Evolutionary conservation across 495 filamentous ascomycete genomes (phyloP).

Genomic region (Astrothelium macrocarpum): DNA sequence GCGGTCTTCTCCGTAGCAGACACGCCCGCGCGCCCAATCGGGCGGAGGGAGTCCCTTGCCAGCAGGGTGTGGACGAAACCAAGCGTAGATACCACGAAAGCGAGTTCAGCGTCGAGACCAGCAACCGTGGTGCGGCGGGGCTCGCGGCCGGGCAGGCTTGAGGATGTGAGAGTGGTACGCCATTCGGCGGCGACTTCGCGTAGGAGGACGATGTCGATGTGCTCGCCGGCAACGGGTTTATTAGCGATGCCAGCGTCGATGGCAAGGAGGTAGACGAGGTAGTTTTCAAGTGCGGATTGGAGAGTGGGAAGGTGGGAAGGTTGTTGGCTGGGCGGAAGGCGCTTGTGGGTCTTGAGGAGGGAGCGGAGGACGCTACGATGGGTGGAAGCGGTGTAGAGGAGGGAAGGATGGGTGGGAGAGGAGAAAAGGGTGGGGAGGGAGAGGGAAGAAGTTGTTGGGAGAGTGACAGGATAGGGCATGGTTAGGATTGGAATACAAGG

Average conservation of each 20-base stretch:
- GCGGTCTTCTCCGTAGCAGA: conserved; percentile 53
- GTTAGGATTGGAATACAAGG: neutral
- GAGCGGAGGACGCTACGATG: conserved; percentile 20
- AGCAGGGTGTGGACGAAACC: conserved; percentile 62
- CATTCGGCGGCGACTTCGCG: conserved; percentile 60
- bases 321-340: conserved; percentile 12
- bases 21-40: conserved; percentile 31
- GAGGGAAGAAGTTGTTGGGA: conserved; percentile 21
- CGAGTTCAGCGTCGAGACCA: conserved; percentile 74
- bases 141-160: conserved; percentile 46
- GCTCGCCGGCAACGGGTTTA: conserved; percentile 40
- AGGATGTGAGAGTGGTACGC: conserved; percentile 66
- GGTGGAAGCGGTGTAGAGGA: conserved; percentile 16
- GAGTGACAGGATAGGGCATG: conserved; percentile 21
- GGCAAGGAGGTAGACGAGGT: conserved; percentile 58
- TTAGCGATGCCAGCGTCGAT: conserved; percentile 54
- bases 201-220: conserved; percentile 54
- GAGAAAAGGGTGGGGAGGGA: conserved; percentile 16
- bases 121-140: conserved; percentile 53
- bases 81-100: conserved; percentile 66
- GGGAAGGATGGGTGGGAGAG: conserved; percentile 17
- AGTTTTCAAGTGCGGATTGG: conserved; percentile 43
- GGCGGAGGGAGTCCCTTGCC: conserved; percentile 39
- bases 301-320: conserved; percentile 16
- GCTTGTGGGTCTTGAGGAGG: conserved; percentile 23